A percentile compares a stretch with the other conserved stretches of the same genome.
Conservation (phyloP, 257 asterid genomes). For the Plectranthus barbatus region DNA sequence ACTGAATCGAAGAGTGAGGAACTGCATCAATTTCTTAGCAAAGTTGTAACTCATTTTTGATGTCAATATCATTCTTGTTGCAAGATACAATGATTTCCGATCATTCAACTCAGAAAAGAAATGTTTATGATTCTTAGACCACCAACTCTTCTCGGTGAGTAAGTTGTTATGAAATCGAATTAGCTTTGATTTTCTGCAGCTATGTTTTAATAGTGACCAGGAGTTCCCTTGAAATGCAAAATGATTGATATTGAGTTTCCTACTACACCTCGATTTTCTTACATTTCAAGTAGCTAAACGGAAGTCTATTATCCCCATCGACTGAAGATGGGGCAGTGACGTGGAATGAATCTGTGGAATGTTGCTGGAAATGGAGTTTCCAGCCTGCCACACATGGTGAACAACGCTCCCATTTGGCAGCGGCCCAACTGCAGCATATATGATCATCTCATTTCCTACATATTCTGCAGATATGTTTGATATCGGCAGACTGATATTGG, state of each 20-base stretch:
- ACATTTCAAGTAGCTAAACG: slow-evolving; percentile 3
- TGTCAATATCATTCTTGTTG: background rate
- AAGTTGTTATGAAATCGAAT: background rate
- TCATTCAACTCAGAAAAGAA: background rate
- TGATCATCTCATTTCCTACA: slow-evolving; percentile 28
- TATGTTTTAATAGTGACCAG: background rate
- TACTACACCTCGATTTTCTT: no score
- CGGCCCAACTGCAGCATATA: slow-evolving; percentile 40
- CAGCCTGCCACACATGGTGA: slow-evolving; percentile 49
- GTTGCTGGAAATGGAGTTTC: slow-evolving; percentile 27
- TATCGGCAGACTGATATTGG: slow-evolving; percentile 25
- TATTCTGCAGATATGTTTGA: slow-evolving; percentile 36
- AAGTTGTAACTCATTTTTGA: slow-evolving; percentile 38
- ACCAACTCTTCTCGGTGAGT: background rate
- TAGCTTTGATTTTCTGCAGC: background rate
- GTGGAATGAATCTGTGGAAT: slow-evolving; percentile 38
- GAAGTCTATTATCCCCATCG: slow-evolving; percentile 30
- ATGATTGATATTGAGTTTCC: no score
- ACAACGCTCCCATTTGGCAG: slow-evolving; percentile 21
- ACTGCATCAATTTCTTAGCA: slow-evolving; percentile 36
- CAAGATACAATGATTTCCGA: background rate
- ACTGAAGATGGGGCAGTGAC: slow-evolving; percentile 29
- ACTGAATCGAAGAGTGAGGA: slow-evolving; percentile 44
- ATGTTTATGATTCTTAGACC: background rate
- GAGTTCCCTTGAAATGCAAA: no score